These are phyloP conservation scores for Pythium pectinolyticum DNA, from an alignment of 352 stramenopile species.

Conservation along the genomic window DNA sequence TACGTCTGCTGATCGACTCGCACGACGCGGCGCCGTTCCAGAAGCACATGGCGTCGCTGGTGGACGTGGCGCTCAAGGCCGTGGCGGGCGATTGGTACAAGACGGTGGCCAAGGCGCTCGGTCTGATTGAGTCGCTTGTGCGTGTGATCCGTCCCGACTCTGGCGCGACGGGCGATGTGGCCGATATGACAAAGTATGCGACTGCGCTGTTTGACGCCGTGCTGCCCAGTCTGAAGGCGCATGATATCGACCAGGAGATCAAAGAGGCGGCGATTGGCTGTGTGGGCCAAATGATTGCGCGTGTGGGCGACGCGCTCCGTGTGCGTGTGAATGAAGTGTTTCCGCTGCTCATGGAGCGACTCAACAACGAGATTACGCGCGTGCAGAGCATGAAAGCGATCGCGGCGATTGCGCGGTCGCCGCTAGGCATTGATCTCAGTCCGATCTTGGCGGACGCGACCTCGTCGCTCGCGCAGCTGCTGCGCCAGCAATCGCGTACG, in stretches of 20 bases:
- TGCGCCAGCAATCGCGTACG: constrained; percentile 94
- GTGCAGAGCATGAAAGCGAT: constrained; percentile 97
- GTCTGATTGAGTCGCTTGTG: constrained; percentile 92
- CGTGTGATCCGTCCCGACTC: constrained; percentile 61
- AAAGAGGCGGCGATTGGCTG: constrained; percentile 96
- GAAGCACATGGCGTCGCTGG: constrained; percentile 74
- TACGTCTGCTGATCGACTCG: constrained; percentile 92
- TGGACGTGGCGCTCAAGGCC: constrained; percentile 86
- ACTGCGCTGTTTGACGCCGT: constrained; percentile 90
- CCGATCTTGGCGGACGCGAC: constrained; percentile 90
- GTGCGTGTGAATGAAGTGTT: constrained; percentile 83
- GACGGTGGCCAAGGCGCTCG: constrained; percentile 94
- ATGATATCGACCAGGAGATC: constrained; percentile 99
- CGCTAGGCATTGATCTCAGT: constrained; percentile 88
- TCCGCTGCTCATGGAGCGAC: constrained; percentile 92
- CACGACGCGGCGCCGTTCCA: constrained; percentile 83
- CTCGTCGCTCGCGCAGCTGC: constrained; percentile 85
- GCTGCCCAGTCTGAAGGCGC: constrained; percentile 92
- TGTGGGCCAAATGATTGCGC: constrained; percentile 87
- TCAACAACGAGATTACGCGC: constrained; percentile 98
- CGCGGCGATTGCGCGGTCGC: constrained; percentile 84
- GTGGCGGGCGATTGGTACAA: constrained; percentile 99
- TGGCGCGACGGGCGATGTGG: constrained; percentile 24
- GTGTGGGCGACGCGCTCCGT: constrained; percentile 82
- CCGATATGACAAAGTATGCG: constrained; percentile 58